phyloP scores from a whole-genome alignment of 352 stramenopile genomes.

The Phytopythium ostracodes region DNA sequence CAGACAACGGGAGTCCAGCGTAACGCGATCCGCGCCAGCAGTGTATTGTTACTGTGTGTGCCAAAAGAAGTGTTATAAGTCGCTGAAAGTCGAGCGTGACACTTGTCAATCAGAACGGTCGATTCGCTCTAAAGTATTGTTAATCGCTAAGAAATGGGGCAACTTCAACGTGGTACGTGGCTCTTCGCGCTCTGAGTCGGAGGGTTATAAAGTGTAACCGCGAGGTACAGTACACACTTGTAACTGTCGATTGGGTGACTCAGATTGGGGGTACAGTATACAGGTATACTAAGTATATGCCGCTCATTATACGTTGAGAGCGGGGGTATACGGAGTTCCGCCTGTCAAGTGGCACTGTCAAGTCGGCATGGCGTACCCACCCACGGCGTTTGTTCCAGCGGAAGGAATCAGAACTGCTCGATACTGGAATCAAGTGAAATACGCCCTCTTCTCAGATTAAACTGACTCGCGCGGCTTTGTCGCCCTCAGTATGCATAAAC shows the following conservation, averaged over 20 bases:
- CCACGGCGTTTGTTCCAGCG: neutral
- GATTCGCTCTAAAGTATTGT: neutral
- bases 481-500: neutral
- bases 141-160: neutral
- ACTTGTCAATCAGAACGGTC: neutral
- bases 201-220: neutral
- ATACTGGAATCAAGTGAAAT: neutral
- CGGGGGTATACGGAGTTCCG: too few relatives aligned
- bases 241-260: neutral
- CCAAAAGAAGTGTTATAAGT: too few relatives aligned
- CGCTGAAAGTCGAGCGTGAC: neutral
- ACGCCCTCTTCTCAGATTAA: neutral
- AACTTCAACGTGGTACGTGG: neutral
- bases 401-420: neutral
- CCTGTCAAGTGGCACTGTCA: too few relatives aligned
- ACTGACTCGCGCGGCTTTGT: constrained; percentile 1
- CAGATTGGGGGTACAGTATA: too few relatives aligned
- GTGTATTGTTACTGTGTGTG: too few relatives aligned
- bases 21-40: too few relatives aligned
- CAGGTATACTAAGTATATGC: too few relatives aligned
- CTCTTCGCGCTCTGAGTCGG: neutral
- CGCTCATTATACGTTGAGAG: too few relatives aligned
- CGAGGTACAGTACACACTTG: neutral
- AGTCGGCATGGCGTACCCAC: too few relatives aligned
- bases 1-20: too few relatives aligned